These are phyloP conservation scores for Populus euphratica DNA, from an alignment of 345 rosid species.

Conservation along the genomic window DNA sequence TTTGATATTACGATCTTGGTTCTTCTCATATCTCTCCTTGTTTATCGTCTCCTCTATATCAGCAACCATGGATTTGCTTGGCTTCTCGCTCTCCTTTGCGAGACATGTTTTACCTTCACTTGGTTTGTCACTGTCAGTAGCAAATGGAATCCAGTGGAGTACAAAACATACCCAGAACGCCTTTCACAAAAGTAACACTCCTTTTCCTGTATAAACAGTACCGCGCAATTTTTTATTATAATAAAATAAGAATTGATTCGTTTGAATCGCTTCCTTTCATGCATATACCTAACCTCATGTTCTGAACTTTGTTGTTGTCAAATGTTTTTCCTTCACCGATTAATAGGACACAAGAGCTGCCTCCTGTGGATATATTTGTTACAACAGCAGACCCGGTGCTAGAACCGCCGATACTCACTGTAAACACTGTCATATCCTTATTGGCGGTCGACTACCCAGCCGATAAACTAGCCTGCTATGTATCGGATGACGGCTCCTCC, in stretches of 20 bases:
- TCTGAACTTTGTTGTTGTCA: not conserved
- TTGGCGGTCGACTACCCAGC: conserved; percentile 59
- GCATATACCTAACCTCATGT: not conserved
- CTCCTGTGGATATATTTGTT: conserved; percentile 56
- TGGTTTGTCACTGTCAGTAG: conserved; percentile 42
- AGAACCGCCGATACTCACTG: conserved; percentile 46
- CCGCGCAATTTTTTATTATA: not conserved
- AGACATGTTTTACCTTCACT: conserved; percentile 47
- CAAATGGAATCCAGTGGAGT: conserved; percentile 58
- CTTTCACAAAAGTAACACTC: conserved; percentile 36
- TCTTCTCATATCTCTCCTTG: conserved; percentile 37
- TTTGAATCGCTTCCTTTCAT: not conserved
- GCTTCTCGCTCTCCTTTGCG: conserved; percentile 62
- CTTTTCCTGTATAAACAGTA: not conserved
- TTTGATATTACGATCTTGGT: conserved; percentile 27
- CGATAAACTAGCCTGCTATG: conserved; percentile 48
- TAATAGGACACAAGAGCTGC: conserved; percentile 41
- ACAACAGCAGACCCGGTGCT: conserved; percentile 49
- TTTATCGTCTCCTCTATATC: conserved; percentile 35
- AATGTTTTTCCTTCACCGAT: not conserved
- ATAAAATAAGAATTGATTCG: too few relatives aligned
- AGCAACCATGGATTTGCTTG: conserved; percentile 38
- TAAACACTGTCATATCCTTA: conserved; percentile 50
- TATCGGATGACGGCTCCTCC: conserved; percentile 61
- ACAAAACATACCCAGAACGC: conserved; percentile 43